Evolutionary conservation across 2,329 filamentous ascomycete species (phyloP).

Genomic region (Coniochaeta sp.): DNA sequence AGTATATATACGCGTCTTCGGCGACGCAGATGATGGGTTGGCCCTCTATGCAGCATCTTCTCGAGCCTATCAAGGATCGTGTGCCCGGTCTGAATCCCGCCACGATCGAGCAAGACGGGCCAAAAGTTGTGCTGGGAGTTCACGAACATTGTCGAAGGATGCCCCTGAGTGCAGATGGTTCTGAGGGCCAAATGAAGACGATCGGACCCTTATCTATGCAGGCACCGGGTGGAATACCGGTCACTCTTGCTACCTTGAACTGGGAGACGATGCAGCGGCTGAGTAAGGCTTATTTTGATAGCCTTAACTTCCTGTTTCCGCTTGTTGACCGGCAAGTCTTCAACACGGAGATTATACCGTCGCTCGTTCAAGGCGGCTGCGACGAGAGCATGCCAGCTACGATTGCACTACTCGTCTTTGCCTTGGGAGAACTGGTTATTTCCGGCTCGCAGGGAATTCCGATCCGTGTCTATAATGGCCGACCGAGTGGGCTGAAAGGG

Average conservation of each 20-base stretch:
- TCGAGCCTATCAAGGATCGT: conserved; percentile 23
- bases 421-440: conserved; percentile 50
- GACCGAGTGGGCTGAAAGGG: conserved; percentile 43
- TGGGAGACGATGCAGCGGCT: conserved; percentile 42
- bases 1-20: conserved; percentile 25
- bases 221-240: background rate
- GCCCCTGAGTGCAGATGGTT: background rate
- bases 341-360: conserved; percentile 34
- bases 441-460: conserved; percentile 39
- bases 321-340: conserved; percentile 51
- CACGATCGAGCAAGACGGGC: conserved; percentile 26
- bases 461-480: conserved; percentile 32
- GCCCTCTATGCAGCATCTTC: conserved; percentile 33
- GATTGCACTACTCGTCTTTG: conserved; percentile 48
- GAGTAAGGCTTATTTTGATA: conserved; percentile 49
- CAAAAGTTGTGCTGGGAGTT: conserved; percentile 24
- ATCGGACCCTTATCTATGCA: background rate
- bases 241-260: conserved; percentile 23
- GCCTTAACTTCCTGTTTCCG: conserved; percentile 50
- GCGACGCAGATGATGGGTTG: conserved; percentile 46
- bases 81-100: conserved; percentile 22
- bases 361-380: conserved; percentile 39
- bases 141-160: conserved; percentile 10
- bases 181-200: conserved; percentile 1
- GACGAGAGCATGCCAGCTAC: conserved; percentile 40